These are phyloP conservation scores for Bipolaris sorokiniana DNA, from an alignment of 2,329 filamentous ascomycete genomes.

Conservation along the genomic window DNA sequence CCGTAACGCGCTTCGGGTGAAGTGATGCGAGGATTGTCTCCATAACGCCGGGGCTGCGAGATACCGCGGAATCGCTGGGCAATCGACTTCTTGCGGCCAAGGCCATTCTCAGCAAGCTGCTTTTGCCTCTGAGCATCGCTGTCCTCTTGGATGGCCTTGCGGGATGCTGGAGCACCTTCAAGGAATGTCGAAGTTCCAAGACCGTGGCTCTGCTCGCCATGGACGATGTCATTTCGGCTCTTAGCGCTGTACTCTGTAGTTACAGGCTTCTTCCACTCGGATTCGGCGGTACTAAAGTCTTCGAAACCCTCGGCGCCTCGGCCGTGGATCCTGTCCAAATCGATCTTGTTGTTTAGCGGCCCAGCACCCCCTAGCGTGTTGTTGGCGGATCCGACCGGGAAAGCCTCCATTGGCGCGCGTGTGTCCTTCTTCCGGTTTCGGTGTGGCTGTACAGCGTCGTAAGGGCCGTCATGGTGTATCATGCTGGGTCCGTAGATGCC, in stretches of 20 bases:
- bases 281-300: constrained; percentile 66
- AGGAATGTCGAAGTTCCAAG: constrained; percentile 94
- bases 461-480: constrained; percentile 97
- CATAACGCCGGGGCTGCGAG: constrained; percentile 69
- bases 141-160: constrained; percentile 76
- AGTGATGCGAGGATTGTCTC: constrained; percentile 47
- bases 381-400: constrained; percentile 89
- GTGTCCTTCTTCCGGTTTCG: constrained; percentile 84
- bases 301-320: constrained; percentile 82
- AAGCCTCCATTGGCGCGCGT: constrained; percentile 93
- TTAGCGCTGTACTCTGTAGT: constrained; percentile 49
- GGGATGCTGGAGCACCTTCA: constrained; percentile 88
- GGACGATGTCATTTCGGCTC: constrained; percentile 68
- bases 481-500: constrained; percentile 93
- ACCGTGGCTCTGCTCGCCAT: constrained; percentile 82
- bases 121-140: constrained; percentile 63
- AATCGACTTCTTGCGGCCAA: constrained; percentile 92
- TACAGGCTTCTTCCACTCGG: constrained; percentile 48
- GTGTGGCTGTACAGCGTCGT: constrained; percentile 93
- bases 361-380: constrained; percentile 89
- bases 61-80: constrained; percentile 90
- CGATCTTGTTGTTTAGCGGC: constrained; percentile 78
- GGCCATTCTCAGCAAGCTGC: constrained; percentile 50
- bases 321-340: constrained; percentile 89
- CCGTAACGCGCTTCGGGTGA: constrained; percentile 62